Percentiles rank a stretch among this genome's conserved stretches.
These are phyloP conservation scores for Dactylis glomerata DNA, from an alignment of 176 grass and related monocot genomes.

Conservation along the genomic window DNA sequence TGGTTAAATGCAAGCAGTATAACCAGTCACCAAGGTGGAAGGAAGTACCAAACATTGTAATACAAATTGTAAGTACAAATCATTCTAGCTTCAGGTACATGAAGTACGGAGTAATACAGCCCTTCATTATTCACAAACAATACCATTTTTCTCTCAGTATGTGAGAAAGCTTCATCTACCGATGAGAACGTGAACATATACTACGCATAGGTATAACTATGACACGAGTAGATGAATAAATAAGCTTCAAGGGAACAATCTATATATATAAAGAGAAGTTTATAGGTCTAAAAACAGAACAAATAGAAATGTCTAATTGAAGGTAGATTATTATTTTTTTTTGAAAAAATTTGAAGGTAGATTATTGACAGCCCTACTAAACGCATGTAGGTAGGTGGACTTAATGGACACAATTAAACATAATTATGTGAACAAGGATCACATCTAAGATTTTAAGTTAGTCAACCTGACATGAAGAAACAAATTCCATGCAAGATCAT, in stretches of 20 bases:
- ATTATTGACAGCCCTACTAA: neutral
- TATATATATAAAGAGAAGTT: neutral
- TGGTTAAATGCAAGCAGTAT: neutral
- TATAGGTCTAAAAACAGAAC: neutral
- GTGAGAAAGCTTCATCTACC: neutral
- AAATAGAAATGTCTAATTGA: neutral
- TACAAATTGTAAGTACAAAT: neutral
- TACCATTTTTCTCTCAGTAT: neutral
- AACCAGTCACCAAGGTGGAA: neutral
- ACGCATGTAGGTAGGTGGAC: neutral
- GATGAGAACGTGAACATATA: neutral
- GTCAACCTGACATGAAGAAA: neutral
- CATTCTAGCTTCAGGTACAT: neutral
- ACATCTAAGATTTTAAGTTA: conserved; percentile 10
- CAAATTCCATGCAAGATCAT: neutral
- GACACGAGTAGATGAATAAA: neutral
- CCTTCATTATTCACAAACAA: conserved; percentile 13
- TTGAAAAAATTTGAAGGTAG: neutral
- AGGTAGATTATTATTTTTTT: neutral
- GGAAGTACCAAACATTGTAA: conserved; percentile 9
- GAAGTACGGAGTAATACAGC: neutral
- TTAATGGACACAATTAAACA: neutral
- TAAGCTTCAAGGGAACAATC: neutral
- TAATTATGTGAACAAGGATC: neutral
- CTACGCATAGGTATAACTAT: neutral